These are phyloP conservation scores for Sporopachydermia lactativora DNA, from an alignment of 805 yeast genomes.

Conservation along the genomic window DNA sequence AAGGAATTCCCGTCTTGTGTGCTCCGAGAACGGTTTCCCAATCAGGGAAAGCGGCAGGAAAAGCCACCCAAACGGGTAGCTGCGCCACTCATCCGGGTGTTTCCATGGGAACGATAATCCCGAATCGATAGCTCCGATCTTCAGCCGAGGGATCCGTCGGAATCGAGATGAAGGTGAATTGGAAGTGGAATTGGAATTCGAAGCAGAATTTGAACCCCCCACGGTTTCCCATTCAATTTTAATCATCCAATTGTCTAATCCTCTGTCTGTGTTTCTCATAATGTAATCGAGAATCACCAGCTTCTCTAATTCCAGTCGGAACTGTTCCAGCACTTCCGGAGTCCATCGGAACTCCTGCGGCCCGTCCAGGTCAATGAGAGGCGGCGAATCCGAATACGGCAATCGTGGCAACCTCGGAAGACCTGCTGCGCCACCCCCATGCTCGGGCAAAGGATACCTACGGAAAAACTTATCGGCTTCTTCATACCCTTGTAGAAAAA, in stretches of 20 bases:
- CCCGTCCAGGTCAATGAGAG: conserved; percentile 4
- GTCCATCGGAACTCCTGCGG: conserved; percentile 37
- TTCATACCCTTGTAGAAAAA: conserved; percentile 41
- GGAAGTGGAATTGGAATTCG: conserved; percentile 6
- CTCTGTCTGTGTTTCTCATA: conserved; percentile 64
- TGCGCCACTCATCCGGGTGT: conserved; percentile 71
- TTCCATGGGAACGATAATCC: conserved; percentile 72
- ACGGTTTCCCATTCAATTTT: conserved; percentile 29
- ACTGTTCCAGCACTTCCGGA: conserved; percentile 29
- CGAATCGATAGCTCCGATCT: conserved; percentile 62
- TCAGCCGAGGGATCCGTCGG: conserved; percentile 25
- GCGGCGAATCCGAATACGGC: conserved; percentile 4
- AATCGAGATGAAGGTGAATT: conserved; percentile 4
- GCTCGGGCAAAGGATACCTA: conserved; percentile 44
- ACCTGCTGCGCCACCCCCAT: conserved; percentile 12
- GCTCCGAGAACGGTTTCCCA: conserved; percentile 50
- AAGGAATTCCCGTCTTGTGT: conserved; percentile 40
- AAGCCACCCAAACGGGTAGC: conserved; percentile 70
- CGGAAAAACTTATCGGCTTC: conserved; percentile 49
- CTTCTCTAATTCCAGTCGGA: conserved; percentile 51
- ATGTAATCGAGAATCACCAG: conserved; percentile 57
- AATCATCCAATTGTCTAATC: conserved; percentile 70
- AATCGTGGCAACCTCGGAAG: conserved; percentile 1
- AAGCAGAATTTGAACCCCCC: conserved; percentile 5
- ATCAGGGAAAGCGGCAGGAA: conserved; percentile 48